Conservation (phyloP, 257 asterid genomes). For the Pogostemon cablin region DNA sequence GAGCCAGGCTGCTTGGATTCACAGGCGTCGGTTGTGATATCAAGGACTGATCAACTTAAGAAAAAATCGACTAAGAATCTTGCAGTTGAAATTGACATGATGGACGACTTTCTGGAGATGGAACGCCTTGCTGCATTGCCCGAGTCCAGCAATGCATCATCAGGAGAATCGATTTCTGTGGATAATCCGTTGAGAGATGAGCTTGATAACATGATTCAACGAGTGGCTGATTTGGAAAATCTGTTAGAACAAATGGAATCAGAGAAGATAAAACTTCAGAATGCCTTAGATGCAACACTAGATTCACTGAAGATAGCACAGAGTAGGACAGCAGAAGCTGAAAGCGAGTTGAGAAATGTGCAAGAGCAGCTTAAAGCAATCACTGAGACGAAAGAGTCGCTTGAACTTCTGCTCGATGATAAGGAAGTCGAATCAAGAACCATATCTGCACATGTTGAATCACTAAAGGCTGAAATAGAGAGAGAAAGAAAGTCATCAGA, state of each 20-base stretch:
- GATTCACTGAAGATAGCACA: conserved; percentile 44
- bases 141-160: conserved; percentile 34
- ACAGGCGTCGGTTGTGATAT: conserved; percentile 44
- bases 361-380: conserved; percentile 48
- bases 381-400: conserved; percentile 52
- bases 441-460: conserved; percentile 43
- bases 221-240: conserved; percentile 52
- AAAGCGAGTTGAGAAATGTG: conserved; percentile 44
- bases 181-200: conserved; percentile 43
- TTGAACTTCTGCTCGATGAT: conserved; percentile 54
- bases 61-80: conserved; percentile 41
- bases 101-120: conserved; percentile 95
- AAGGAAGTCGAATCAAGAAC: conserved; percentile 67
- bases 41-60: conserved; percentile 58
- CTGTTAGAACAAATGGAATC: conserved; percentile 47
- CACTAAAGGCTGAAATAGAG: conserved; percentile 45
- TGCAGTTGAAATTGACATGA: conserved; percentile 61
- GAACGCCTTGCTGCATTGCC: conserved; percentile 70
- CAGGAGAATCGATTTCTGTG: conserved; percentile 33
- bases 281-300: conserved; percentile 44
- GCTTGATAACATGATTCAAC: conserved; percentile 44
- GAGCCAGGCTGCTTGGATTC: conserved; percentile 42
- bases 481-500: conserved; percentile 46
- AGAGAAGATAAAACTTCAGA: conserved; percentile 53
- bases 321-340: conserved; percentile 43